Percentiles rank a stretch among this genome's conserved stretches.
Evolutionary conservation across 1,284 basidiomycete species (phyloP).

Genomic region (Ustilago bromivora): DNA sequence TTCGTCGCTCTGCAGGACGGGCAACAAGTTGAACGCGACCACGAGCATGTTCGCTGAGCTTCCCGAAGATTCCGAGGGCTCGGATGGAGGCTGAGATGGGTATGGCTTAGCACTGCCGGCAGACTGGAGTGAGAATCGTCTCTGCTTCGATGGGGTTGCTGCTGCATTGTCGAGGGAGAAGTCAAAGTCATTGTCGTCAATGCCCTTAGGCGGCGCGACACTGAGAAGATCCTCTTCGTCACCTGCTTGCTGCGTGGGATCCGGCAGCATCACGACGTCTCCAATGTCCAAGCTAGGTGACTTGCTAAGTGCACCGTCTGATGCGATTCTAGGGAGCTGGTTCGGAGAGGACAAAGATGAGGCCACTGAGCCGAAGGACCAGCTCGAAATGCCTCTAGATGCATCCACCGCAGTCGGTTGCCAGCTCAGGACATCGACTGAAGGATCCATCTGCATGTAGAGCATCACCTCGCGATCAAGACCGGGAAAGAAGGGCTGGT

Average conservation of each 20-base stretch:
- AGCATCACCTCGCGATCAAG: constrained; percentile 41
- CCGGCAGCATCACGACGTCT: constrained; percentile 35
- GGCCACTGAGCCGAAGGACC: constrained; percentile 11
- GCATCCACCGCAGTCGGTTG: constrained; percentile 25
- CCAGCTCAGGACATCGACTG: constrained; percentile 9
- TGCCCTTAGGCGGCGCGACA: constrained; percentile 39
- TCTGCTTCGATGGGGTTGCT: constrained; percentile 17
- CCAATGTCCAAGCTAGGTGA: constrained; percentile 14
- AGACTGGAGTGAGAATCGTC: constrained; percentile 49
- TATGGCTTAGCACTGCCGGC: constrained; percentile 15
- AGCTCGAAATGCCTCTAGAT: constrained; percentile 36
- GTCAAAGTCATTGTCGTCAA: constrained; percentile 38
- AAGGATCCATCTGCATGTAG: constrained; percentile 24
- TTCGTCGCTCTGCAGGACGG: constrained; percentile 30
- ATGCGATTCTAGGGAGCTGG: constrained; percentile 2
- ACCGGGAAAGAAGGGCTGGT: constrained; percentile 33
- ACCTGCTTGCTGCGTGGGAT: constrained; percentile 5
- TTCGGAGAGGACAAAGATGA: constrained; percentile 11
- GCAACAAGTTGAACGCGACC: constrained; percentile 31
- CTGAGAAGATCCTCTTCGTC: constrained; percentile 47
- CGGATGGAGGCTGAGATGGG: constrained; percentile 21
- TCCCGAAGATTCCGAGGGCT: constrained; percentile 8
- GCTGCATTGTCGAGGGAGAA: constrained; percentile 40
- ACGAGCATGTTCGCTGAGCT: constrained; percentile 15
- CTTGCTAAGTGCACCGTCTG: neutral